Percentiles rank a stretch among this genome's conserved stretches.
These are phyloP conservation scores for Epicoccum sorghinum DNA, from an alignment of 2,329 filamentous ascomycete species.

Conservation along the genomic window DNA sequence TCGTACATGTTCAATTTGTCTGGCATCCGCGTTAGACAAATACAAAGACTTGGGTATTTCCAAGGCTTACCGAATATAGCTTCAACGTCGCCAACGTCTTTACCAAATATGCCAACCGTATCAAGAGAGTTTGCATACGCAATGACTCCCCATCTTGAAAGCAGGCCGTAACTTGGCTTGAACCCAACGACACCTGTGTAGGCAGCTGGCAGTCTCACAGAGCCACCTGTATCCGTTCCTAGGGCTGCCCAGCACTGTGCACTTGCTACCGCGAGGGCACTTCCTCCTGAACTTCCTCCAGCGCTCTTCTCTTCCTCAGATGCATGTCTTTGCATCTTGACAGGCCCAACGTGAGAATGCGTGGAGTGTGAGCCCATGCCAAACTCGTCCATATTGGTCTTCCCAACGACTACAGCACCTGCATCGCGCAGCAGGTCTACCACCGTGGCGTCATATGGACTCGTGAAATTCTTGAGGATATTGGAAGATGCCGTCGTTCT, in stretches of 20 bases:
- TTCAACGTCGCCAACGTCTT: conserved; percentile 56
- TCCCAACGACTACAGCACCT: conserved; percentile 71
- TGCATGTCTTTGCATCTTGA: conserved; percentile 56
- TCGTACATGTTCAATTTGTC: conserved; percentile 66
- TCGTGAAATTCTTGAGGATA: conserved; percentile 70
- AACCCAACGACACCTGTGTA: conserved; percentile 85
- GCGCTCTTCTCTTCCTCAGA: conserved; percentile 43
- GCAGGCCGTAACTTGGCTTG: conserved; percentile 88
- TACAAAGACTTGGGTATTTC: neutral
- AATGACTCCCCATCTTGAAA: conserved; percentile 85
- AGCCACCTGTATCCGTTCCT: conserved; percentile 93
- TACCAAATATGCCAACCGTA: conserved; percentile 79
- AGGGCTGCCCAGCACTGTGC: conserved; percentile 71
- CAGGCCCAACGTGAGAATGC: conserved; percentile 70
- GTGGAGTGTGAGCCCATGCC: conserved; percentile 89
- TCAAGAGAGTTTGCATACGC: conserved; percentile 93
- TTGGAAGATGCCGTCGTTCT: conserved; percentile 82
- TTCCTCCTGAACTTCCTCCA: conserved; percentile 80
- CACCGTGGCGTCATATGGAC: conserved; percentile 83
- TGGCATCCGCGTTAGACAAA: conserved; percentile 28
- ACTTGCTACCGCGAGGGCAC: conserved; percentile 79
- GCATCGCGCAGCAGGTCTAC: conserved; percentile 68
- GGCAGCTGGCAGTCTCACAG: conserved; percentile 83
- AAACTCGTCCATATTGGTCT: conserved; percentile 95
- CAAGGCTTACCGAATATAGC: conserved; percentile 48